Evolutionary conservation across 2,329 filamentous ascomycete genomes (phyloP), one percentile per base, ranked within the genome.

Genomic region (Nothophaeocryptopus gaeumannii): DNA sequence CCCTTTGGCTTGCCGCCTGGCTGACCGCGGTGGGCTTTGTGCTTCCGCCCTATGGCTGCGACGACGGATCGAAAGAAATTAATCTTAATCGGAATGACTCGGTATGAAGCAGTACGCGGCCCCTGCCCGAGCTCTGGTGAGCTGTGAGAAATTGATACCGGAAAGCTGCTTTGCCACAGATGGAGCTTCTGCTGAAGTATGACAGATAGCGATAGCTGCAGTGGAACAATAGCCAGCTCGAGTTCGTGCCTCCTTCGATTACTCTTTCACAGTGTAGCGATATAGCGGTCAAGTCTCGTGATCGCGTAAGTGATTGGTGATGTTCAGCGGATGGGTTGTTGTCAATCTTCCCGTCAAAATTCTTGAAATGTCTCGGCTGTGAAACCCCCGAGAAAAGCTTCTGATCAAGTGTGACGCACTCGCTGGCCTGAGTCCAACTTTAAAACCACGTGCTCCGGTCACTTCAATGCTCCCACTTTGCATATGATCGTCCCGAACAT

Each of bases 1-100:
- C 36, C 14, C 63, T 39, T 54, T 34, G 55, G 50, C 45, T 60
- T 62, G 43, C 47, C 56, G 47, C 53, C 61, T 50, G 60, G 62
- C 56, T 68, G 61, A 39, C 55, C 54, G 63, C 72, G 71, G 61
- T 73, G 70, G 34, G 69, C 60, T 55, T 75, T 74, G 57, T 72
- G 69, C 61, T 75, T 74, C 59, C 77, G 74, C 62, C 76, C 77
- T 78, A 79, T 80, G 60, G 64, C 73, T 67, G 66, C 58, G 55
- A 51, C 5, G 38, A 58, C 31, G 15, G 54, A 46, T 5, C 16
- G 34, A 11, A 55, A 5, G 16, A 56, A 44, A 39, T 49, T 51
- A 36, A 55, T 42, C 32, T 42, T 54, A 39, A 20, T 50, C 12
- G 54, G 49, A 11, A 10, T 34, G 44, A 49, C 30, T 38, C 14